Conservation (phyloP, 768 basidiomycete species). For the Termitomyces sp. region DNA sequence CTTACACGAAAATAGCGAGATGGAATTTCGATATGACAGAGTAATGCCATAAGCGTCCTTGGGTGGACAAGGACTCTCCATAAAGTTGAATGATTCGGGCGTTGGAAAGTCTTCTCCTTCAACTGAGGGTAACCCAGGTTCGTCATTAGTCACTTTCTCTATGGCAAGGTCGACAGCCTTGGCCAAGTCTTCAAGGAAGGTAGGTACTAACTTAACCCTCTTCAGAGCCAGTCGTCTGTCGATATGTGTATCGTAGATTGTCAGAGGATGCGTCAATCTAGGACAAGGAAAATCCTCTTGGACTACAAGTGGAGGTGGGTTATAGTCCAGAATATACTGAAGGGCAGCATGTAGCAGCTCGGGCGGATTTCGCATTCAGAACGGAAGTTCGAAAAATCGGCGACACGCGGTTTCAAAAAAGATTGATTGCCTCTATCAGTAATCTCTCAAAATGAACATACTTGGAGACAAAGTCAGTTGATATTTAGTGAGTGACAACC, state of each 20-base stretch:
- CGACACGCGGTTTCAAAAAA: no score
- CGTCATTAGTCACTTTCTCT: not conserved
- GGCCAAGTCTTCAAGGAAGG: not conserved
- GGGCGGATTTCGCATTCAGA: no score
- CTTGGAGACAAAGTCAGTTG: no score
- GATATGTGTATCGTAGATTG: conserved; percentile 7
- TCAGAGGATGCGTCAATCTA: not conserved
- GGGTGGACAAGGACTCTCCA: not conserved
- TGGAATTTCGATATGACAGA: not conserved
- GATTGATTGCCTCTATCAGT: no score
- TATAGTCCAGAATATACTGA: no score
- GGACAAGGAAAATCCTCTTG: not conserved
- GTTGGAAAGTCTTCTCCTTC: not conserved
- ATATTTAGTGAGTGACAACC: no score
- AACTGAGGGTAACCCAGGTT: not conserved
- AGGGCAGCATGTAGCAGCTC: no score
- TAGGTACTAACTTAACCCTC: not conserved
- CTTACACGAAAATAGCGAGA: no score
- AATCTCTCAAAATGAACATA: no score
- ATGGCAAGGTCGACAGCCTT: not conserved
- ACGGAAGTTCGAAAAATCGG: no score
- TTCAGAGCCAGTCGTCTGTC: conserved; percentile 1
- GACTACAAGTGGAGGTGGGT: no score
- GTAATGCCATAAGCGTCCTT: not conserved
- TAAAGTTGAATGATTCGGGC: not conserved